These are phyloP conservation scores for Zymoseptoria tritici DNA, from an alignment of 2,329 filamentous ascomycete species.

Conservation along the genomic window DNA sequence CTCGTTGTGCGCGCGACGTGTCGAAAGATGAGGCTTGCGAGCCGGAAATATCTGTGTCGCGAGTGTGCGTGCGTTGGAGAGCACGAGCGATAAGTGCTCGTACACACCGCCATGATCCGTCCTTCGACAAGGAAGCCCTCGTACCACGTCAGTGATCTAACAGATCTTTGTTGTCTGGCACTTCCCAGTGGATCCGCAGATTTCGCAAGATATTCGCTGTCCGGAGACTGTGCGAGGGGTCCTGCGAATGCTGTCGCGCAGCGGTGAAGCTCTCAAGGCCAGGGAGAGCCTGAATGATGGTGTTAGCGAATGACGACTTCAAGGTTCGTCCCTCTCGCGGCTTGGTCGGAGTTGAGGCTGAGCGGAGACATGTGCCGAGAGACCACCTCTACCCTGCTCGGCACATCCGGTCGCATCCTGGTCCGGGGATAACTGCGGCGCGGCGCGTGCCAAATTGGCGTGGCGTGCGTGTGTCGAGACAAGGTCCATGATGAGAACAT, in stretches of 20 bases:
- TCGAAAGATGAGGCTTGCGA: background rate
- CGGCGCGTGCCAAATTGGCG: background rate
- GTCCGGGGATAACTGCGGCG: background rate
- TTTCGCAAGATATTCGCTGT: background rate
- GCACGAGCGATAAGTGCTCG: background rate
- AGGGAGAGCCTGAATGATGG: background rate
- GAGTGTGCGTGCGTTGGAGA: background rate
- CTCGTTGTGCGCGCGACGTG: background rate
- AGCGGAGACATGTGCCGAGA: background rate
- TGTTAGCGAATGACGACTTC: background rate
- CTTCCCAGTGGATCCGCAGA: background rate
- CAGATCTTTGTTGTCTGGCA: background rate
- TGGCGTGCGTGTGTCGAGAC: background rate
- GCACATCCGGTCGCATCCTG: background rate
- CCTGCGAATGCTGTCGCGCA: background rate
- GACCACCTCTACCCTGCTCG: background rate
- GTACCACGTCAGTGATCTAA: background rate
- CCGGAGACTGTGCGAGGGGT: background rate
- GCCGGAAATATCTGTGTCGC: background rate
- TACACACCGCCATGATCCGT: background rate
- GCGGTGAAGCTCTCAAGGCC: background rate
- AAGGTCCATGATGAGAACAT: background rate
- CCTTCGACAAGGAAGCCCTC: background rate
- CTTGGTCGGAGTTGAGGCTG: background rate
- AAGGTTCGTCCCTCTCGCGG: background rate